These are phyloP conservation scores for Colletotrichum tropicale DNA, from an alignment of 2,329 filamentous ascomycete genomes.

Conservation along the genomic window DNA sequence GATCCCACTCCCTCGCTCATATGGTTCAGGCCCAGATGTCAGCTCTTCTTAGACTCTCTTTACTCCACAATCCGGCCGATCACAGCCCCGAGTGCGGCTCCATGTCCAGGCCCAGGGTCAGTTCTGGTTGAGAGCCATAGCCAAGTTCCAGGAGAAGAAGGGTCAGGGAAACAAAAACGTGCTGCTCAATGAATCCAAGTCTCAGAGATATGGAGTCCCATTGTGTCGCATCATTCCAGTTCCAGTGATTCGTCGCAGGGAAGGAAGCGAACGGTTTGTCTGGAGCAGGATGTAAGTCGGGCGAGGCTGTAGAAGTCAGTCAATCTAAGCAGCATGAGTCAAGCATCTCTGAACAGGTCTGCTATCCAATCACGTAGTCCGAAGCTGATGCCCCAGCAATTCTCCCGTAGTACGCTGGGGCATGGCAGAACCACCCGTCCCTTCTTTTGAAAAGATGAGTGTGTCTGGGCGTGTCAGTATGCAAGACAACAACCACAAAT, in stretches of 20 bases:
- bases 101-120: not conserved
- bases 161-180: not conserved
- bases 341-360: not conserved
- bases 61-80: not conserved
- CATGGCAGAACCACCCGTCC: not conserved
- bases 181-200: not conserved
- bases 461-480: not conserved
- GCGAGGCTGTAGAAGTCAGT: not conserved
- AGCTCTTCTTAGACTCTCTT: not conserved
- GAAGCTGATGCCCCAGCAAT: not conserved
- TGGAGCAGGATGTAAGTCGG: not conserved
- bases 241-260: not conserved
- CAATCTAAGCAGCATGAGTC: not conserved
- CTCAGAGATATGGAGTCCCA: not conserved
- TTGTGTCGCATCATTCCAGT: not conserved
- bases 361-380: not conserved
- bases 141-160: not conserved
- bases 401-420: not conserved
- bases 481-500: not conserved
- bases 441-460: not conserved
- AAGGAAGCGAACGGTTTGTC: not conserved
- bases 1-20: not conserved
- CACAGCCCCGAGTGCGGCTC: not conserved
- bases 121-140: not conserved
- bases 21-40: not conserved